Conservation (phyloP, 1,284 basidiomycete genomes). For the Ustilago loliicola region DNA sequence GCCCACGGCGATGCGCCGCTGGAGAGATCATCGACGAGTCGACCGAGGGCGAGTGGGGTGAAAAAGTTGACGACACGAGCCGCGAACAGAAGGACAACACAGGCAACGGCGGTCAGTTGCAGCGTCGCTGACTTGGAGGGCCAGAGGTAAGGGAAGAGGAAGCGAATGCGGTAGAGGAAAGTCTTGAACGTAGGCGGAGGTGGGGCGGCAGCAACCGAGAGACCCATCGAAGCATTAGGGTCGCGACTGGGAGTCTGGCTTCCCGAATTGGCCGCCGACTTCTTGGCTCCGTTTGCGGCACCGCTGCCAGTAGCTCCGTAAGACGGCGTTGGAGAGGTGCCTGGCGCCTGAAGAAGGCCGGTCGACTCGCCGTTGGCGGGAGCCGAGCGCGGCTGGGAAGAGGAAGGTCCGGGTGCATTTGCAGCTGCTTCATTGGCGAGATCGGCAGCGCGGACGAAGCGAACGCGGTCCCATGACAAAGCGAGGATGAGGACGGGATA, state of each 20-base stretch:
- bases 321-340: constrained; percentile 20
- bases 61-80: constrained; percentile 83
- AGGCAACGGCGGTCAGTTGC: constrained; percentile 79
- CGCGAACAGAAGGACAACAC: constrained; percentile 78
- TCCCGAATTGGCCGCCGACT: constrained; percentile 30
- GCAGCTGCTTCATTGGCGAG: constrained; percentile 34
- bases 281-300: constrained; percentile 17
- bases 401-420: constrained; percentile 14
- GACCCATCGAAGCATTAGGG: constrained; percentile 64
- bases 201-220: constrained; percentile 54
- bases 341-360: constrained; percentile 35
- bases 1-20: constrained; percentile 54
- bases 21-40: constrained; percentile 74
- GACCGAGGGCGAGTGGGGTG: constrained; percentile 80
- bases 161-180: constrained; percentile 72
- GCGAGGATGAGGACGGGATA: constrained; percentile 59
- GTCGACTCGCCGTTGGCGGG: constrained; percentile 31
- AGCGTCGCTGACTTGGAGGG: constrained; percentile 78
- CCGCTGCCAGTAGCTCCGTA: constrained; percentile 42
- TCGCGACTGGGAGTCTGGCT: constrained; percentile 40
- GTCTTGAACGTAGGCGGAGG: constrained; percentile 62
- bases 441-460: constrained; percentile 56
- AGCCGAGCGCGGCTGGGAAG: constrained; percentile 26
- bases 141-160: constrained; percentile 84
- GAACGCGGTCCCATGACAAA: constrained; percentile 51